phyloP scores from a whole-genome alignment of 2,329 filamentous ascomycete genomes.

The Harringtonia aguacate region DNA sequence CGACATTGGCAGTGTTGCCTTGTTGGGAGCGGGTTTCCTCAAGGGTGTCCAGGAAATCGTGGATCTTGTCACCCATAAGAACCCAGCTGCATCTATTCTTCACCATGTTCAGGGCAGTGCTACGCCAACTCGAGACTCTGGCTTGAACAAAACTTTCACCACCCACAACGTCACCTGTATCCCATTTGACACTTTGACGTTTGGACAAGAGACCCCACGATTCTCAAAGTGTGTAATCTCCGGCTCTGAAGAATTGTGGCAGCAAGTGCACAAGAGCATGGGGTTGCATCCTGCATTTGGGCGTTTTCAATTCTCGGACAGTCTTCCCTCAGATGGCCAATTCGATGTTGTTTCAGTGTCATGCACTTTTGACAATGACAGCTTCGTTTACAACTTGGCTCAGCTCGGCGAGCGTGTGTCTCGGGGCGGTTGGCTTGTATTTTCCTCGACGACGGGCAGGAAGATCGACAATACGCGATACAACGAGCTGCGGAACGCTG shows the following conservation, averaged over 20 bases:
- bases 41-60: conserved; percentile 18
- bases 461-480: background rate
- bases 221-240: conserved; percentile 24
- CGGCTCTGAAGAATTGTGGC: conserved; percentile 5
- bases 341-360: conserved; percentile 4
- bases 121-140: too few species aligned
- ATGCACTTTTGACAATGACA: background rate
- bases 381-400: background rate
- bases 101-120: conserved; percentile 14
- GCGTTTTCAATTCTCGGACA: conserved; percentile 1
- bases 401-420: background rate
- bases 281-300: background rate
- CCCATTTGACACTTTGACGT: conserved; percentile 18
- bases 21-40: background rate
- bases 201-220: conserved; percentile 16
- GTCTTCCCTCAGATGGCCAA: background rate
- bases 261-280: background rate
- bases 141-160: too few species aligned
- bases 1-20: conserved; percentile 19
- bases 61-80: conserved; percentile 26
- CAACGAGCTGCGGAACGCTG: background rate
- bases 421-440: conserved; percentile 5
- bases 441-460: conserved; percentile 1
- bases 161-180: conserved; percentile 1
- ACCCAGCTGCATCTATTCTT: conserved; percentile 25